Conservation (phyloP, 306 rosid genomes). For the Betula pendula region DNA sequence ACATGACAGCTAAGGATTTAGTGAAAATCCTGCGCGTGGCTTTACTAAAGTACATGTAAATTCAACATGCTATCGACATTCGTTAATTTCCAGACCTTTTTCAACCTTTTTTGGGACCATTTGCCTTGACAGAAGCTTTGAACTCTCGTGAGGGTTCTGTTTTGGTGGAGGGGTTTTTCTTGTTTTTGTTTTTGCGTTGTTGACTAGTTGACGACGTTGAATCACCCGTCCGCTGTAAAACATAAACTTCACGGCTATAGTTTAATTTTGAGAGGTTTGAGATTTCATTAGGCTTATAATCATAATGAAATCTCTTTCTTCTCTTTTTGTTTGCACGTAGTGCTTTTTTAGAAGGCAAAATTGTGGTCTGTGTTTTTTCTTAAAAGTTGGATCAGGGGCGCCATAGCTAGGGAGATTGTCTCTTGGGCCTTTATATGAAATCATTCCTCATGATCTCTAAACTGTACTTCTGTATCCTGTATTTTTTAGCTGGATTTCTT, state of each 20-base stretch:
- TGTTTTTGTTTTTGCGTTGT: conserved; percentile 33
- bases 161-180: conserved; percentile 17
- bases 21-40: conserved; percentile 40
- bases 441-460: neutral
- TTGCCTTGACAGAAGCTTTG: conserved; percentile 16
- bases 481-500: neutral
- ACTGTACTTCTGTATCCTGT: neutral
- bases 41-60: conserved; percentile 37
- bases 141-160: conserved; percentile 4
- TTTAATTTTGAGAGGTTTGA: neutral
- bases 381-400: neutral
- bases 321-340: neutral
- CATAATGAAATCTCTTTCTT: neutral
- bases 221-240: conserved; percentile 1
- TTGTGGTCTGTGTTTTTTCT: neutral
- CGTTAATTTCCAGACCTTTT: conserved; percentile 9
- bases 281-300: neutral
- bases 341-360: neutral
- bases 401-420: neutral
- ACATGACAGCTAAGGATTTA: conserved; percentile 44
- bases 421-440: neutral
- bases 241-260: neutral
- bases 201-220: conserved; percentile 25
- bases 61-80: neutral
- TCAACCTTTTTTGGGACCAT: neutral